Conservation (phyloP, 768 basidiomycete genomes). For the Leucosporidium yakuticum region DNA sequence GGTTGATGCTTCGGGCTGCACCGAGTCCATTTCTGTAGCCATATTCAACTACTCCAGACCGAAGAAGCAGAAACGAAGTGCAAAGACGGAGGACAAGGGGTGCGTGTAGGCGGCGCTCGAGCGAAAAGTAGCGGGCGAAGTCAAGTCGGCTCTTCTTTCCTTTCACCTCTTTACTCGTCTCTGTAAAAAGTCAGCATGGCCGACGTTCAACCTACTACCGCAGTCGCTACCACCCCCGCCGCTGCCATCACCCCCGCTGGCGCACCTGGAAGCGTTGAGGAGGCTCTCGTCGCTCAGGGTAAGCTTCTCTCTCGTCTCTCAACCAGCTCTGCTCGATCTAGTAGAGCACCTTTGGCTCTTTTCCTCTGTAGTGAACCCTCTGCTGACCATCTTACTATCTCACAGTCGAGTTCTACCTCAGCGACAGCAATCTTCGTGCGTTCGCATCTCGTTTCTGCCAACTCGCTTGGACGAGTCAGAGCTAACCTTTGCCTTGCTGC, state of each 20-base stretch:
- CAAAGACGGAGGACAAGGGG: no score
- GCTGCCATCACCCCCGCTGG: neutral
- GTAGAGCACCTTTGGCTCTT: neutral
- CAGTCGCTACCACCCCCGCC: neutral
- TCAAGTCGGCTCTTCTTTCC: no score
- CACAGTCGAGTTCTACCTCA: constrained; percentile 92
- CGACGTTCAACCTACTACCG: no score
- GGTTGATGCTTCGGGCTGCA: no score
- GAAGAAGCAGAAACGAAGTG: no score
- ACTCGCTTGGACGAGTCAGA: no score
- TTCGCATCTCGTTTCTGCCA: constrained; percentile 39
- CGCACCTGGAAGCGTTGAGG: neutral
- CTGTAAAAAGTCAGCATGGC: no score
- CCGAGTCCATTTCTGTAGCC: no score
- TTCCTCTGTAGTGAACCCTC: neutral
- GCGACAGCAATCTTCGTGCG: constrained; percentile 76
- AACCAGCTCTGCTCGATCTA: neutral
- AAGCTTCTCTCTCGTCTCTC: neutral
- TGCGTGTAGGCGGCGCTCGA: no score
- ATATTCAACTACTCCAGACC: no score
- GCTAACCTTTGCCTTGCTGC: constrained; percentile 54
- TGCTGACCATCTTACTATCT: neutral
- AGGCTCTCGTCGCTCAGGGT: constrained; percentile 26
- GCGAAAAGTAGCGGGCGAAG: no score
- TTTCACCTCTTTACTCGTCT: no score